Evolutionary conservation across 352 stramenopile species (phyloP).

Genomic region (Albugo laibachii): DNA sequence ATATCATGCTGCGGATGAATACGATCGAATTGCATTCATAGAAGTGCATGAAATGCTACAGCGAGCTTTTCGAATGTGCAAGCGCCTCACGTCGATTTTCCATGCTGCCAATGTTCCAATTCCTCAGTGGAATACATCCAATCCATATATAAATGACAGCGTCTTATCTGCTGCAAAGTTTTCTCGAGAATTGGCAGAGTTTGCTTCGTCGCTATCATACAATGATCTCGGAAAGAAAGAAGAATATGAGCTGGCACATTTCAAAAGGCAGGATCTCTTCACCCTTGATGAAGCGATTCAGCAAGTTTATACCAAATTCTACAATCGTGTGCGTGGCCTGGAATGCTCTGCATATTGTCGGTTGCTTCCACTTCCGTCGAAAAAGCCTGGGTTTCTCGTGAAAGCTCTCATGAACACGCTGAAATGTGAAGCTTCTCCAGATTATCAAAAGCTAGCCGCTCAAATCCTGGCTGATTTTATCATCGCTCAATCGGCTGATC

Average conservation of each 20-base stretch:
- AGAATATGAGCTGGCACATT: slow-evolving; percentile 45
- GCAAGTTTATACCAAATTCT: slow-evolving; percentile 22
- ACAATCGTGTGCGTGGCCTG: slow-evolving; percentile 36
- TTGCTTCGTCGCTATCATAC: slow-evolving; percentile 30
- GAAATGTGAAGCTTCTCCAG: slow-evolving; percentile 30
- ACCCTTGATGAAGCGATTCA: slow-evolving; percentile 49
- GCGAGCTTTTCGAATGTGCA: too few species aligned
- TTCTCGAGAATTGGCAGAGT: slow-evolving; percentile 45
- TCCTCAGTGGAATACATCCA: too few species aligned
- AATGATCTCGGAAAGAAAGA: slow-evolving; percentile 13
- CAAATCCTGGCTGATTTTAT: slow-evolving; percentile 35
- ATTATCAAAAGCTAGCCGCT: slow-evolving; percentile 24
- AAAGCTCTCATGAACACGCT: slow-evolving; percentile 62
- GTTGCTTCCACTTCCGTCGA: slow-evolving; percentile 28
- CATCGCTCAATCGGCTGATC: slow-evolving; percentile 17
- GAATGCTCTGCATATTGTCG: slow-evolving; percentile 34
- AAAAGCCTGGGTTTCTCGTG: slow-evolving; percentile 59
- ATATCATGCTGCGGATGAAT: too few species aligned
- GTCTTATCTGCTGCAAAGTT: slow-evolving; percentile 14
- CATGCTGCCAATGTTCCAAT: too few species aligned
- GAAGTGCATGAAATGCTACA: too few species aligned
- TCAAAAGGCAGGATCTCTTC: slow-evolving; percentile 66
- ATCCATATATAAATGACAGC: background rate
- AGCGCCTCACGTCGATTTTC: too few species aligned
- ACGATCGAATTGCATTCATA: too few species aligned